Evolutionary conservation across 306 rosid species (phyloP), one percentile per base, ranked within the genome.

Genomic region (Datisca glomerata): DNA sequence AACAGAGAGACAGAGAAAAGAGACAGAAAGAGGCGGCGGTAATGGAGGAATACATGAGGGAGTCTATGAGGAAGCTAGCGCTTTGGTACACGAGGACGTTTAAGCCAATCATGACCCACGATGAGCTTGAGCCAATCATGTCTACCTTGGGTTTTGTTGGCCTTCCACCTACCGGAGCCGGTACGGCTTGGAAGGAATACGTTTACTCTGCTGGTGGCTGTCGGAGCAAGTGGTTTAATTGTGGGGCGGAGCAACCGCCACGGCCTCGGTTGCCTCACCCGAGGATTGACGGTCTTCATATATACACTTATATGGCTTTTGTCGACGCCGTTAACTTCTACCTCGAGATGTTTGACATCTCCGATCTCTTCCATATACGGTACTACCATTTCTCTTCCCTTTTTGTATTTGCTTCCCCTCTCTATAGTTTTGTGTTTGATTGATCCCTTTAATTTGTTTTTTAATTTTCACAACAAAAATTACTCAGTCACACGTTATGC

Each of bases 281-380:
- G 48, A 60, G 76, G 19, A 48, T 73, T 24, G 80, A 73, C 18
- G 73, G 80, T 18, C 76, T 73, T 15, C 80, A 73, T 41, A 60
- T 68, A 46, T 73, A 60, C 18, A 64, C 76, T 1, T 73, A 68
- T 31, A 44, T 71, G 25, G 73, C 76, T 2, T 73, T 73, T 48
- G 38, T 65, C 19, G 76, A 73, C 20, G 72, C 76, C 51, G 64
- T 73, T 19, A 64, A 52, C 55, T 73, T 48, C 18, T 68, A 69
- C 52, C 64, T 73, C 52, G 61, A 53, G 55, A 60, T 64, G 63
- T 24, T 46, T 11, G 61, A 73, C 27, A 56, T 68, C 60, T 68
- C 80, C 73, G 70, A 73, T 61, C 73, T 68, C 64, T 73, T 68
- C 52, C 80, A 73, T 24, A 47, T 73, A 12, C 43, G 80, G 80